These are phyloP conservation scores for Penicillium digitatum DNA, from an alignment of 2,329 filamentous ascomycete genomes.

Conservation along the genomic window DNA sequence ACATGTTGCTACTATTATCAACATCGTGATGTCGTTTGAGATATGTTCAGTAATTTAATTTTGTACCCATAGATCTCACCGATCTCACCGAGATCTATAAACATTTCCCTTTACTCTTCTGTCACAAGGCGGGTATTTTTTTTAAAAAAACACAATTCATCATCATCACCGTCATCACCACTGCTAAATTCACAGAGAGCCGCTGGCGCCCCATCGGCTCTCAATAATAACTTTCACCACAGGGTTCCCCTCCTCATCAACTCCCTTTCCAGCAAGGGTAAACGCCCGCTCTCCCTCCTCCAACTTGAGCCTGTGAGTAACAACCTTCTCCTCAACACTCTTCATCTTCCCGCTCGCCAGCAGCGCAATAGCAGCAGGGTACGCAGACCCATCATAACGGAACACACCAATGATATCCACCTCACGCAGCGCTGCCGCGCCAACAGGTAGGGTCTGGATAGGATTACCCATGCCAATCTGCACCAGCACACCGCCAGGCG, in stretches of 20 bases:
- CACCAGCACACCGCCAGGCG: conserved; percentile 50
- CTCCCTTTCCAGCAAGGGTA: conserved; percentile 48
- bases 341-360: conserved; percentile 50
- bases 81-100: too few species aligned
- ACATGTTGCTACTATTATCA: neutral
- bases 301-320: conserved; percentile 51
- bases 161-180: conserved; percentile 9
- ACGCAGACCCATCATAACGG: conserved; percentile 52
- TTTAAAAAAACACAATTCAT: conserved; percentile 11
- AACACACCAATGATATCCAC: conserved; percentile 58
- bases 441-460: conserved; percentile 52
- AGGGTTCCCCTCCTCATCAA: conserved; percentile 50
- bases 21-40: neutral
- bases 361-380: conserved; percentile 53
- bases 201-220: conserved; percentile 17
- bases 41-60: neutral
- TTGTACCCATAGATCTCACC: neutral
- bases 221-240: conserved; percentile 53
- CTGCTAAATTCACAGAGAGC: conserved; percentile 7
- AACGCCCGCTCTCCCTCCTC: conserved; percentile 51
- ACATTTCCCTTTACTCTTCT: conserved; percentile 1
- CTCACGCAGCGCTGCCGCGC: conserved; percentile 53
- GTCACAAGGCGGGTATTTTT: conserved; percentile 21
- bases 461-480: conserved; percentile 58
- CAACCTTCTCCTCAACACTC: conserved; percentile 49